phyloP scores from a whole-genome alignment of 106 monocot species.

The Phalaenopsis equestris region DNA sequence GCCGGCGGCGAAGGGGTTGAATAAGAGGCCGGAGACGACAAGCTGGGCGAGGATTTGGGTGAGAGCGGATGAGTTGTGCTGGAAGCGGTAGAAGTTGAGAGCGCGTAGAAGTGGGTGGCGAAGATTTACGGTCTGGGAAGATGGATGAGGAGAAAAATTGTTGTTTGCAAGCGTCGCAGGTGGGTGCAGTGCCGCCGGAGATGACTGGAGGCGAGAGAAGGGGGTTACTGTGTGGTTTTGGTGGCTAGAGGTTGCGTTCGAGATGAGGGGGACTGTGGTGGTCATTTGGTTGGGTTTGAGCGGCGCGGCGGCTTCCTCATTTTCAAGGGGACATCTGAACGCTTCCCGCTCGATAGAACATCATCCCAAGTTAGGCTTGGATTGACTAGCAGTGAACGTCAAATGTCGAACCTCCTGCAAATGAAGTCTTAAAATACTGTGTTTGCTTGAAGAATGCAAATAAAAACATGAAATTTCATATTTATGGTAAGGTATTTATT shows the following conservation, averaged over 20 bases:
- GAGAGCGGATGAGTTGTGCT: neutral
- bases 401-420: too few relatives aligned
- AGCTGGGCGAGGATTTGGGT: neutral
- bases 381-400: too few relatives aligned
- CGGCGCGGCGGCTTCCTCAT: neutral
- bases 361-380: too few relatives aligned
- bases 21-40: neutral
- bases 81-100: neutral
- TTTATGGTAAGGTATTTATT: too few relatives aligned
- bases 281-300: neutral
- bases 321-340: neutral
- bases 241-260: neutral
- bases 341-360: too few relatives aligned
- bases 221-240: neutral
- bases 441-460: too few relatives aligned
- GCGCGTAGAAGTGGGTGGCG: neutral
- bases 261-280: neutral
- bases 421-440: too few relatives aligned
- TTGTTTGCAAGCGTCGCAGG: neutral
- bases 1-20: conserved; percentile 2
- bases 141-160: neutral
- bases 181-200: neutral
- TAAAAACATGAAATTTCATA: too few relatives aligned
- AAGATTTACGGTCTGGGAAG: neutral
- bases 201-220: neutral